phyloP scores from a whole-genome alignment of 345 rosid genomes.

The Kandelia obovata region DNA sequence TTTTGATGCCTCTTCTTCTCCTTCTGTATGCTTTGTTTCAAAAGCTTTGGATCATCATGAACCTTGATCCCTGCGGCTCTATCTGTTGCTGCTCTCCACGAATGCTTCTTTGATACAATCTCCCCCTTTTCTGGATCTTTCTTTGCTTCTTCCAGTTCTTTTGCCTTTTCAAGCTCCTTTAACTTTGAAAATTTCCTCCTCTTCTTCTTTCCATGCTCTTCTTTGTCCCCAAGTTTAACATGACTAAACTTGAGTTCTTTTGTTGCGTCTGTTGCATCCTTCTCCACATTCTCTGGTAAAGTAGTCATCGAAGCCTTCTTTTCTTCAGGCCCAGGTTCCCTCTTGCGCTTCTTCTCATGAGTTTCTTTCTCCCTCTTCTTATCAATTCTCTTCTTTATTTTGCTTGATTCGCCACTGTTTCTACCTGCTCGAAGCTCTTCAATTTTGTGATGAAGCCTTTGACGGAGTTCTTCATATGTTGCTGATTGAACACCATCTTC shows the following conservation, averaged over 20 bases:
- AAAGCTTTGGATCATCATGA: conserved; percentile 73
- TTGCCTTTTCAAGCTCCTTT: conserved; percentile 65
- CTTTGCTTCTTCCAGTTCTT: conserved; percentile 59
- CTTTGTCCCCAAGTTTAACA: conserved; percentile 66
- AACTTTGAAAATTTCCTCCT: conserved; percentile 59
- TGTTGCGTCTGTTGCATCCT: conserved; percentile 65
- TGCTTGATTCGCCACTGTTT: conserved; percentile 29
- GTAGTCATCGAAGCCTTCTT: conserved; percentile 23
- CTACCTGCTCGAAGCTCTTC: conserved; percentile 67
- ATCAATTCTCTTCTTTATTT: conserved; percentile 25
- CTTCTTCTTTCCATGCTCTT: conserved; percentile 43
- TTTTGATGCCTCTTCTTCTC: conserved; percentile 67
- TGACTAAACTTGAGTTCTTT: conserved; percentile 66
- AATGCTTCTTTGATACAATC: conserved; percentile 48
- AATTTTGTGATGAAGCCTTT: conserved; percentile 58
- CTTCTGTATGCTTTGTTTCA: conserved; percentile 74
- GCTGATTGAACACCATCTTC: conserved; percentile 41
- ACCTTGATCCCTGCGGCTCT: conserved; percentile 83
- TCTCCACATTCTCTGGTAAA: conserved; percentile 43
- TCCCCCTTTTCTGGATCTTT: conserved; percentile 78
- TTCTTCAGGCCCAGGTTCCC: conserved; percentile 43
- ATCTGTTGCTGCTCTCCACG: conserved; percentile 69
- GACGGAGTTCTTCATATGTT: conserved; percentile 75
- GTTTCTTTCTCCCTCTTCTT: conserved; percentile 23
- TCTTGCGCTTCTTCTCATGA: conserved; percentile 55